Percentiles rank a stretch among this genome's conserved stretches.
Evolutionary conservation across 2,329 filamentous ascomycete genomes (phyloP).

Genomic region (Zasmidium citrigriseum): DNA sequence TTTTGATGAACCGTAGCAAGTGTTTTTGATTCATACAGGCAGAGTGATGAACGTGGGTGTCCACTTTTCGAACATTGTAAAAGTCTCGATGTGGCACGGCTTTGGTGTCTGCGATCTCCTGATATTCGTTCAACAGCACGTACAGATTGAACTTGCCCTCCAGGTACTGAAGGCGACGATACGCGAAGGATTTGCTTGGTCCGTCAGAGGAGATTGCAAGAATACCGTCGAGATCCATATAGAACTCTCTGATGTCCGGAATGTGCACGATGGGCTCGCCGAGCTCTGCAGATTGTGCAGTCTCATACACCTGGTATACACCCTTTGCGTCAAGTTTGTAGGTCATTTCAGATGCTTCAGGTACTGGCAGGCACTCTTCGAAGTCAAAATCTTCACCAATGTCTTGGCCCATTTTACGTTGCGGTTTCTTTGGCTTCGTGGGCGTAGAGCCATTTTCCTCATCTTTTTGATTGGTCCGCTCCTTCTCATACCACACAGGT

Average conservation of each 20-base stretch:
- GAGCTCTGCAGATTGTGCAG: slow-evolving; percentile 60
- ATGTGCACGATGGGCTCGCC: slow-evolving; percentile 74
- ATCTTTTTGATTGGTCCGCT: slow-evolving; percentile 21
- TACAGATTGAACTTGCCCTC: slow-evolving; percentile 98
- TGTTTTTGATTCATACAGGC: slow-evolving; percentile 99
- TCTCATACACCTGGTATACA: slow-evolving; percentile 90
- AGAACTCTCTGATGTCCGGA: slow-evolving; percentile 93
- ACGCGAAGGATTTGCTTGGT: slow-evolving; percentile 95
- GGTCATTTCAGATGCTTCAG: slow-evolving; percentile 67
- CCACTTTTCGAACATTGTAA: slow-evolving; percentile 98
- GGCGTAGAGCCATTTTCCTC: slow-evolving; percentile 21
- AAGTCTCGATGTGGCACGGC: slow-evolving; percentile 97
- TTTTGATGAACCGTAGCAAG: slow-evolving; percentile 96
- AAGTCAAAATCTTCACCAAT: slow-evolving; percentile 92
- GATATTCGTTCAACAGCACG: slow-evolving; percentile 89
- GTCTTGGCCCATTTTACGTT: slow-evolving; percentile 79
- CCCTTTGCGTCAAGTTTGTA: slow-evolving; percentile 81
- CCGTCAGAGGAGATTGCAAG: slow-evolving; percentile 91
- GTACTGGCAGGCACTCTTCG: slow-evolving; percentile 73
- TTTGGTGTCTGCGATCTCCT: slow-evolving; percentile 97
- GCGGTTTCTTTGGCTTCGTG: slow-evolving; percentile 47
- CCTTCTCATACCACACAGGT: slow-evolving; percentile 71
- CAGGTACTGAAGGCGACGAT: slow-evolving; percentile 88
- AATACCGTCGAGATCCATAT: slow-evolving; percentile 88
- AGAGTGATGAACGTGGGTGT: slow-evolving; percentile 98